phyloP scores from a whole-genome alignment of 108 stramenopile genomes.

The Cyclotella kingstonii region DNA sequence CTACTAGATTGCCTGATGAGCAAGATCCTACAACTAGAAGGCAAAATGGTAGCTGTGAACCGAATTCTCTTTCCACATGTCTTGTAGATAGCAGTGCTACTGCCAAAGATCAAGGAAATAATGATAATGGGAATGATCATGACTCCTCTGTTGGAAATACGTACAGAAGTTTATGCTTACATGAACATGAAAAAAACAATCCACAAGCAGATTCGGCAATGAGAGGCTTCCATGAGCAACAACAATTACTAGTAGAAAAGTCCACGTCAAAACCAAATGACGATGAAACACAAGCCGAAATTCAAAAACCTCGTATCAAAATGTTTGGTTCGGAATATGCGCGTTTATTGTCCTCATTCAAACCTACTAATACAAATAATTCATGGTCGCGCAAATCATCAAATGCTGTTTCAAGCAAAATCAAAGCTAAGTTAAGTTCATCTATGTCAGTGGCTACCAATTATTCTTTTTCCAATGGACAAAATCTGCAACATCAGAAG shows the following conservation, averaged over 20 bases:
- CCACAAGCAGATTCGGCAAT: too few relatives aligned
- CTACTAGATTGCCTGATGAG: neutral
- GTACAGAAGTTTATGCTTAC: too few relatives aligned
- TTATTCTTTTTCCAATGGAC: too few relatives aligned
- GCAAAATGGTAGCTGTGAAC: conserved; percentile 6
- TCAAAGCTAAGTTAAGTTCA: conserved; percentile 28
- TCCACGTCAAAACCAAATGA: conserved; percentile 1
- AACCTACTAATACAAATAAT: conserved; percentile 3
- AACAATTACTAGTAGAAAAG: neutral
- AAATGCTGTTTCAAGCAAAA: conserved; percentile 17
- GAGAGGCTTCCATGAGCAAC: too few relatives aligned
- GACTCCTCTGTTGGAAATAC: too few relatives aligned
- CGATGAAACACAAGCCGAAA: neutral
- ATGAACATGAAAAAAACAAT: too few relatives aligned
- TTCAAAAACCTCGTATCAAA: conserved; percentile 45
- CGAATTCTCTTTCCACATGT: neutral
- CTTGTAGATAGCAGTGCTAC: neutral
- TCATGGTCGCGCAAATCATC: conserved; percentile 15
- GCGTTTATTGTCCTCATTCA: conserved; percentile 62
- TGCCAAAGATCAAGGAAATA: neutral
- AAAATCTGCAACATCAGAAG: neutral
- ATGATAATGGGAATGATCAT: too few relatives aligned
- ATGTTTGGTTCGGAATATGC: conserved; percentile 92
- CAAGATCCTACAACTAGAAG: conserved; percentile 8
- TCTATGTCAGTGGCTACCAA: conserved; percentile 7